Evolutionary conservation across 2,329 filamentous ascomycete genomes (phyloP), one percentile per base, ranked within the genome.

Genomic region (Fusarium sp.): DNA sequence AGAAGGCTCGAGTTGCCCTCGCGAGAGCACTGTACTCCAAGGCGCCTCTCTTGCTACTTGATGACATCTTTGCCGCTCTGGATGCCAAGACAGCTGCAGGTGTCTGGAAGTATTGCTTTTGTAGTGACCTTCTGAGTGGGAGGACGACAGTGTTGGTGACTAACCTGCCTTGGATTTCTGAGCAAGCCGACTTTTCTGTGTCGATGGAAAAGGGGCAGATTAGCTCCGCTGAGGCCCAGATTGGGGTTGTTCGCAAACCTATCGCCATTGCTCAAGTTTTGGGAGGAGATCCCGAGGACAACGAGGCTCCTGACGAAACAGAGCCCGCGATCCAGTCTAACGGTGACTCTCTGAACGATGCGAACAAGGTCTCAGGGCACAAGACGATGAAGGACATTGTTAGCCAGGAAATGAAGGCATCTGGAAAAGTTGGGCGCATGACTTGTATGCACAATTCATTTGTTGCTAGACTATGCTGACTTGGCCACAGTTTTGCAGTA

Each of bases 31-130:
- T 89, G 1, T 89, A 89, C 74, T 88, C 86, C 1, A 84, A 83
- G 58, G 82, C 86, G 0, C 79, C 84, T 2, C 79, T 88, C 2
- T 77, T 89, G 20, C 78, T 89, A 0, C 81, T 89, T 1, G 87
- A 89, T 66, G 87, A 89, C 62, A 81, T 88, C 3, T 87, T 89
- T 67, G 86, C 86, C 1, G 87, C 87, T 0, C 79, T 89, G 0
- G 87, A 89, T 69, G 82, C 86, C 16, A 86, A 87, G 68, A 89
- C 87, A 0, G 83, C 85, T 1, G 83, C 84, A 14, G 79, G 81
- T 3, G 80, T 89, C 2, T 89, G 86, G 83, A 82, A 86, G 62
- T 79, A 83, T 59, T 87, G 85, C 68, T 89, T 89, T 71, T 87
- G 86, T 63, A 80, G 82, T 50, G 84, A 86, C 51, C 72, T 89